Evolutionary conservation across 2,329 filamentous ascomycete genomes (phyloP).

Genomic region (Alternaria arborescens): DNA sequence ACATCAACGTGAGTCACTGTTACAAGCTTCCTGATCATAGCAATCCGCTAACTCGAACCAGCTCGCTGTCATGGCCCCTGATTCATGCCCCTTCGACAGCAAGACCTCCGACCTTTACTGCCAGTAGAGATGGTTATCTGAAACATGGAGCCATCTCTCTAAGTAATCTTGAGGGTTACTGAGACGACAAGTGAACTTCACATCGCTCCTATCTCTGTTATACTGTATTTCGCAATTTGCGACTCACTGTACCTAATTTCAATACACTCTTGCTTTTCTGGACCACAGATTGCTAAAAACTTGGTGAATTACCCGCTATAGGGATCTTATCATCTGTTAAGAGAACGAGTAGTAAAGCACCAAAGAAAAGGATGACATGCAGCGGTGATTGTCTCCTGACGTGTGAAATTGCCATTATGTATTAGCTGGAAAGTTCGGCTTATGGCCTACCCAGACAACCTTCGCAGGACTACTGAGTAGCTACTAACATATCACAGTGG

Average conservation of each 20-base stretch:
- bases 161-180: neutral
- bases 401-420: no score
- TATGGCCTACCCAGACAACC: no score
- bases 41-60: neutral
- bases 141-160: neutral
- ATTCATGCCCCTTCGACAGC: neutral
- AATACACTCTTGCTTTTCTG: neutral
- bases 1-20: constrained; percentile 1
- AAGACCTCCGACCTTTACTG: neutral
- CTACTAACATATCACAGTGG: no score
- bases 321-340: no score
- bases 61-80: neutral
- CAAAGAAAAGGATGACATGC: no score
- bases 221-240: neutral
- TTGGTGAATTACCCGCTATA: no score
- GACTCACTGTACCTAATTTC: neutral
- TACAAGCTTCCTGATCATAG: neutral
- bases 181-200: neutral
- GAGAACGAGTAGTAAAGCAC: no score
- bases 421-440: no score
- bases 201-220: neutral
- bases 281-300: neutral
- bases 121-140: neutral
- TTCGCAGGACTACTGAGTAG: no score
- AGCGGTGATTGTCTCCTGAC: no score